Percentiles rank a stretch among this genome's conserved stretches.
Evolutionary conservation across 2,329 filamentous ascomycete species (phyloP).

Genomic region (Falciphora oryzae): DNA sequence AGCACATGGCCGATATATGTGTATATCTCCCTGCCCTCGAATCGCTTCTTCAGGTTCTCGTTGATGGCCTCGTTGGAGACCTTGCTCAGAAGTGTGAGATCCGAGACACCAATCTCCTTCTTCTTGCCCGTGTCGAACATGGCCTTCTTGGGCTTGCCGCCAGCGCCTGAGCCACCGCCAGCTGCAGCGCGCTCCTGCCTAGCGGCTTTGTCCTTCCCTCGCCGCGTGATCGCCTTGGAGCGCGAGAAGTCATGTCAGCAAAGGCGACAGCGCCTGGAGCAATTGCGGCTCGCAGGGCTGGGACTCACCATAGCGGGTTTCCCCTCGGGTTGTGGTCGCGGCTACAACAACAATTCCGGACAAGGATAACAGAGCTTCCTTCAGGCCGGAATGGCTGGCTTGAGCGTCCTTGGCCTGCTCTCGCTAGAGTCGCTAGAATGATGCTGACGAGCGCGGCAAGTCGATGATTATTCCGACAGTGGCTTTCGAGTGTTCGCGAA

Average conservation of each 20-base stretch:
- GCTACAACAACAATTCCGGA: background rate
- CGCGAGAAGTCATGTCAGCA: constrained; percentile 2
- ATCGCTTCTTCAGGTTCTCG: constrained; percentile 96
- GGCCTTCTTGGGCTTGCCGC: constrained; percentile 79
- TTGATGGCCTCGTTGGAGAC: constrained; percentile 99
- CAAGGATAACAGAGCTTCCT: background rate
- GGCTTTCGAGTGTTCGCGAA: background rate
- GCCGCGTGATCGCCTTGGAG: constrained; percentile 42
- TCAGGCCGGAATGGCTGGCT: background rate
- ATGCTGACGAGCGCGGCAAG: background rate
- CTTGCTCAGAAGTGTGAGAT: constrained; percentile 95
- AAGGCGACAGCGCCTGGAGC: background rate
- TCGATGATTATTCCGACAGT: background rate
- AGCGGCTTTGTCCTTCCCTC: constrained; percentile 41
- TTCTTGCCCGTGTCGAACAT: constrained; percentile 96
- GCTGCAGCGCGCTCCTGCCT: constrained; percentile 36
- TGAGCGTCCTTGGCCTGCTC: background rate
- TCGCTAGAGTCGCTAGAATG: background rate
- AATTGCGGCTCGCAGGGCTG: background rate
- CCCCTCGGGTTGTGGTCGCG: background rate
- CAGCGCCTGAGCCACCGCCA: constrained; percentile 33
- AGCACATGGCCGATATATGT: constrained; percentile 99
- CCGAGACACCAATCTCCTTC: constrained; percentile 98
- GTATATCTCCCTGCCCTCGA: constrained; percentile 97
- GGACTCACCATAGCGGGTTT: constrained; percentile 13